These are phyloP conservation scores for Pythium utonaiense DNA, from an alignment of 352 stramenopile genomes.

Conservation along the genomic window DNA sequence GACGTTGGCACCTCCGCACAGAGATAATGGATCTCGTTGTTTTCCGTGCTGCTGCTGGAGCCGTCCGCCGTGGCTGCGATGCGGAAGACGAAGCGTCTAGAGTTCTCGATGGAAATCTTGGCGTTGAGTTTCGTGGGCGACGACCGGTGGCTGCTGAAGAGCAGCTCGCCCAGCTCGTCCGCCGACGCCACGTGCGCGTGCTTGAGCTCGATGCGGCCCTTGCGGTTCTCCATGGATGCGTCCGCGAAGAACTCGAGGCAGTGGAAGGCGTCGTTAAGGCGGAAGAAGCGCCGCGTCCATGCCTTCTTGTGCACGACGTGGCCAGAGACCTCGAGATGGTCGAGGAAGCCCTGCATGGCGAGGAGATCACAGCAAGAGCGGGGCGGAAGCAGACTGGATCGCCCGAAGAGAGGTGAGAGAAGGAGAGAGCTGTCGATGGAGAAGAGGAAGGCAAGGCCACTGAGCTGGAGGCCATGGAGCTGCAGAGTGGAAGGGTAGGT, in stretches of 20 bases:
- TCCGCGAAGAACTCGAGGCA: constrained; percentile 63
- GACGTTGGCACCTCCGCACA: constrained; percentile 37
- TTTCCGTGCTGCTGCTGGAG: constrained; percentile 1
- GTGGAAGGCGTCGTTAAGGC: constrained; percentile 42
- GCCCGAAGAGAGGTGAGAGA: too few species aligned
- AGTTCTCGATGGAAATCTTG: constrained; percentile 45
- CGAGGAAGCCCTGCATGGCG: constrained; percentile 63
- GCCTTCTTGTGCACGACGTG: constrained; percentile 31
- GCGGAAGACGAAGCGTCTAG: constrained; percentile 64
- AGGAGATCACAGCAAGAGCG: too few species aligned
- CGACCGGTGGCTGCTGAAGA: constrained; percentile 11
- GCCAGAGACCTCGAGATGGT: constrained; percentile 38
- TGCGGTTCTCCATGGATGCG: constrained; percentile 34
- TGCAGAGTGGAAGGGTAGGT: too few species aligned
- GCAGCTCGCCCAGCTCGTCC: constrained; percentile 54
- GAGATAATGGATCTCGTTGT: constrained; percentile 36
- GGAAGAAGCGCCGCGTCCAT: constrained; percentile 51
- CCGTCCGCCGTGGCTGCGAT: constrained; percentile 24
- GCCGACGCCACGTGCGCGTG: constrained; percentile 39
- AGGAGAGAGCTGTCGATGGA: background rate
- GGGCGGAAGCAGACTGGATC: too few species aligned
- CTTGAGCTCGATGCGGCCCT: constrained; percentile 39
- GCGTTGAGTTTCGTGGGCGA: constrained; percentile 2
- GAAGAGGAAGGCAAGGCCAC: too few species aligned
- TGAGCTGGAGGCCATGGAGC: too few species aligned